phyloP scores from a whole-genome alignment of 257 asterid genomes.

The Fraxinus cuspidata region DNA sequence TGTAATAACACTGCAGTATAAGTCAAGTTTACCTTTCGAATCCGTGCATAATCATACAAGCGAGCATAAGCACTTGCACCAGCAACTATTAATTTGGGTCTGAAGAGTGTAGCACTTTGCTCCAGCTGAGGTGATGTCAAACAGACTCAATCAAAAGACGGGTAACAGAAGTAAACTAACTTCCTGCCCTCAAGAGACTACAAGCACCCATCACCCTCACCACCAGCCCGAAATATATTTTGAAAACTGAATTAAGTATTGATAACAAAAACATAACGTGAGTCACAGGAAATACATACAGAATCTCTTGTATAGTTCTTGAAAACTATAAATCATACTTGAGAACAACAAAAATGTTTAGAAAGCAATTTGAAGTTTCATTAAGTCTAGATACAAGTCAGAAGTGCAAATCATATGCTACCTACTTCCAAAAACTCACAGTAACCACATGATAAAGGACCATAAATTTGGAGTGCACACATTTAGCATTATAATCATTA shows the following conservation, averaged over 20 bases:
- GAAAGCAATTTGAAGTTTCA: not conserved
- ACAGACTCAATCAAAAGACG: constrained; percentile 14
- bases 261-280: not conserved
- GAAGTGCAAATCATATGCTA: not conserved
- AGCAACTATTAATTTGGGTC: constrained; percentile 94
- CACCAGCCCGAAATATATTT: not conserved
- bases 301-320: not conserved
- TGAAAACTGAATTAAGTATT: not conserved
- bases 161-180: constrained; percentile 14
- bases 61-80: constrained; percentile 99
- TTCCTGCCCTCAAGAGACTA: not conserved
- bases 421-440: not conserved
- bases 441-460: not conserved
- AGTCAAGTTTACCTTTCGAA: constrained; percentile 67
- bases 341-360: not conserved
- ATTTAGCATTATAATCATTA: not conserved
- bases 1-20: not conserved
- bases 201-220: not conserved
- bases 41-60: constrained; percentile 80
- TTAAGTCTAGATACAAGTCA: not conserved
- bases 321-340: constrained; percentile 3
- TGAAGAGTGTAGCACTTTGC: constrained; percentile 86
- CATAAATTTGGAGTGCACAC: not conserved
- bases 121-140: constrained; percentile 63
- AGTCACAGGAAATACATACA: not conserved